Evolutionary conservation across 2,329 filamentous ascomycete genomes (phyloP), one percentile per base, ranked within the genome.

Genomic region (Pseudogymnoascus sp.): DNA sequence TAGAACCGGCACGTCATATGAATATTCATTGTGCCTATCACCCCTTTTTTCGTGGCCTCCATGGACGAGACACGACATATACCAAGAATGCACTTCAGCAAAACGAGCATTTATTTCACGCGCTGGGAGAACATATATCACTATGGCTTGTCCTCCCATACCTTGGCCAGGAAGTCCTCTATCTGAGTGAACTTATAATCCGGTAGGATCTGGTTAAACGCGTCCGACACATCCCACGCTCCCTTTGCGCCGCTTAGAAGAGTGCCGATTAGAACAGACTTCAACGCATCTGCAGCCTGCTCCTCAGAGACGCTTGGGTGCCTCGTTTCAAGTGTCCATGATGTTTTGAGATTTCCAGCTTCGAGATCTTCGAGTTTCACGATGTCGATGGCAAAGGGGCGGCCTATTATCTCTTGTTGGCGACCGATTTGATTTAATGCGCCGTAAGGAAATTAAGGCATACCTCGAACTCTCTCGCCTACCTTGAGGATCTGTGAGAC

Each of bases 301-400:
- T 79, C 76, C 1, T 68, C 67, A 1, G 73, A 66, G 30, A 55
- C 22, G 7, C 66, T 67, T 14, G 69, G 72, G 62, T 75, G 75
- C 1, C 41, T 64, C 11, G 72, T 66, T 65, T 65, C 19, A 28
- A 78, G 68, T 19, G 70, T 62, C 80, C 80, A 82, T 3, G 74
- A 75, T 0, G 75, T 70, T 12, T 74, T 73, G 2, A 78, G 65
- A 11, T 63, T 62, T 5, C 79, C 80, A 2, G 71, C 74, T 66
- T 78, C 70, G 4, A 85, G 75, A 66, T 85, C 81, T 59, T 76
- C 73, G 0, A 74, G 60, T 36, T 73, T 75, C 1, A 84, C 71
- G n/a, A 74, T 74, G 4, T 82, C 79, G 8, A 83, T 66, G 0
- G 64, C 61, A 61, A 81, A 79, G 4, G 72, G 63, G 3, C 64